Conservation (phyloP, 495 filamentous ascomycete genomes). For the Penicillium bovifimosum region DNA sequence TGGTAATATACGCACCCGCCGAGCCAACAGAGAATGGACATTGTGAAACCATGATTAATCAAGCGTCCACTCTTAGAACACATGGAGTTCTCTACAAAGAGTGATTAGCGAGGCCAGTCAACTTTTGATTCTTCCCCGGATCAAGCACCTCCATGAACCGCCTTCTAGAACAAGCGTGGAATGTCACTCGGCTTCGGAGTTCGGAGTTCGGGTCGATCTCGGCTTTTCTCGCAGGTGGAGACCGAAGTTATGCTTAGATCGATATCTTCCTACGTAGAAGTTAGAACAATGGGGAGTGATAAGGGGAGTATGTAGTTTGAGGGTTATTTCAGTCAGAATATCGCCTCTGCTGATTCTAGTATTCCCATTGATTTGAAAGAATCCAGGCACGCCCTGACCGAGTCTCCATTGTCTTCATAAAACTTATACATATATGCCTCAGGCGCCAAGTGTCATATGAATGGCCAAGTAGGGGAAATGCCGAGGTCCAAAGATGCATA, state of each 20-base stretch:
- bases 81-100: too few species aligned
- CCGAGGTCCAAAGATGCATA: slow-evolving; percentile 3
- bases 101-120: background rate
- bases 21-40: background rate
- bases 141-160: background rate
- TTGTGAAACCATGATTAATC: too few species aligned
- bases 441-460: background rate
- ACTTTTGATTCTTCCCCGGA: background rate
- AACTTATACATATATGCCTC: background rate
- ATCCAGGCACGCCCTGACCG: too few species aligned
- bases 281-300: too few species aligned
- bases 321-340: too few species aligned
- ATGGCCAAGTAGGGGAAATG: background rate
- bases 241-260: background rate
- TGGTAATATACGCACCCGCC: background rate
- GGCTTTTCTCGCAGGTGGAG: background rate
- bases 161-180: too few species aligned
- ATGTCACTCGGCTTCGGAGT: too few species aligned
- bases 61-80: too few species aligned
- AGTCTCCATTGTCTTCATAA: background rate
- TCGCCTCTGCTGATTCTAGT: background rate
- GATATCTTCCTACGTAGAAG: too few species aligned
- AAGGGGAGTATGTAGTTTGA: too few species aligned
- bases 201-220: background rate
- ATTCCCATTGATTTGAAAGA: background rate